Percentiles rank a stretch among this genome's conserved stretches.
Conservation (phyloP, 345 rosid species). For the Abelmoschus esculentus region DNA sequence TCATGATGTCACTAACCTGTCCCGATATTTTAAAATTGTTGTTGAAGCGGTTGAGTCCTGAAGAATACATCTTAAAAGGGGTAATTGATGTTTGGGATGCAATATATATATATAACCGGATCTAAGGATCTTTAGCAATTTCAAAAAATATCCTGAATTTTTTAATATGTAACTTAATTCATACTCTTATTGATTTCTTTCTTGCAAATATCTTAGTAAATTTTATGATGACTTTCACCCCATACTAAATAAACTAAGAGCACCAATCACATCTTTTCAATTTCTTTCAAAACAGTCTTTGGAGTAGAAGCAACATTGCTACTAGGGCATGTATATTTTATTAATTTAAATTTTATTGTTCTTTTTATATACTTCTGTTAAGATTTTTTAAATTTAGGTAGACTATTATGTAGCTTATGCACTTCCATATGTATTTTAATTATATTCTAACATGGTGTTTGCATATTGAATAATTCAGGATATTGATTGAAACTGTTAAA, state of each 20-base stretch:
- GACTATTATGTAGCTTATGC: slow-evolving; percentile 7
- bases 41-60: no score
- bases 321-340: slow-evolving; percentile 33
- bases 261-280: slow-evolving; percentile 30
- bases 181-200: slow-evolving; percentile 4
- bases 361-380: not conserved
- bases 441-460: slow-evolving; percentile 24
- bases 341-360: not conserved
- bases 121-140: no score
- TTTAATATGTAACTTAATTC: slow-evolving; percentile 8
- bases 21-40: no score
- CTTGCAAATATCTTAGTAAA: not conserved
- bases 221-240: slow-evolving; percentile 33
- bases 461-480: slow-evolving; percentile 58
- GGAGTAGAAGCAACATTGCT: slow-evolving; percentile 21
- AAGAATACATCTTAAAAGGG: no score
- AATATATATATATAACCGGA: no score
- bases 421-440: not conserved
- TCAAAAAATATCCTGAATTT: slow-evolving; percentile 23
- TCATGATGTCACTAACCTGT: no score
- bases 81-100: no score
- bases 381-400: slow-evolving; percentile 12
- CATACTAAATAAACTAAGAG: slow-evolving; percentile 38
- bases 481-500: slow-evolving; percentile 50
- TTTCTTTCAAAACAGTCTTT: slow-evolving; percentile 23